A percentile compares a stretch with the other conserved stretches of the same genome.
Evolutionary conservation across 2,329 filamentous ascomycete genomes (phyloP).

Genomic region (Polychaeton citri): DNA sequence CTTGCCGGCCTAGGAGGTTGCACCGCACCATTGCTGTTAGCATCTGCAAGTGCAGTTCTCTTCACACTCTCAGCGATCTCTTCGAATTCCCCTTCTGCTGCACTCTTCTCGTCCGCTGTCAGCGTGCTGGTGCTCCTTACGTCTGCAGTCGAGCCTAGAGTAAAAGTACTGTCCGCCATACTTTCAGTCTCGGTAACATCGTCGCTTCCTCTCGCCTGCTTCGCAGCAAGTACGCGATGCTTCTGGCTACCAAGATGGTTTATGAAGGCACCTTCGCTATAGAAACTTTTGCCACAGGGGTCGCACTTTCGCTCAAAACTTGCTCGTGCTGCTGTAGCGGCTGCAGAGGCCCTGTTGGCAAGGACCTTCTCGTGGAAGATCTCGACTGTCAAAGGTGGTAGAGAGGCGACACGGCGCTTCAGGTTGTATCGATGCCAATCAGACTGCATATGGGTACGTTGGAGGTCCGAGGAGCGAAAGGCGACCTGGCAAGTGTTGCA

Average conservation of each 20-base stretch:
- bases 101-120: constrained; percentile 35
- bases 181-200: constrained; percentile 46
- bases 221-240: constrained; percentile 58
- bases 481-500: constrained; percentile 98
- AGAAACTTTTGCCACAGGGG: constrained; percentile 83
- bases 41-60: constrained; percentile 37
- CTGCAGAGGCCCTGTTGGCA: constrained; percentile 73
- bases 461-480: constrained; percentile 84
- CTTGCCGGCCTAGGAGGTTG: constrained; percentile 26
- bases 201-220: constrained; percentile 36
- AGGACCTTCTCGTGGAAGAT: constrained; percentile 92
- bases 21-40: constrained; percentile 28
- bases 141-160: constrained; percentile 65
- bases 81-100: constrained; percentile 61
- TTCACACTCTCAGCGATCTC: constrained; percentile 67
- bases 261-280: constrained; percentile 87
- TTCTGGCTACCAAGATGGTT: constrained; percentile 89
- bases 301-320: constrained; percentile 75
- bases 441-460: constrained; percentile 91
- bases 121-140: constrained; percentile 34
- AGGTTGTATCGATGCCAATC: constrained; percentile 93
- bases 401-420: constrained; percentile 79
- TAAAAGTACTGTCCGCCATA: constrained; percentile 82
- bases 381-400: constrained; percentile 84
- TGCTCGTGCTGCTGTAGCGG: constrained; percentile 74